Conservation (phyloP, 2,329 filamentous ascomycete species). For the Phyllosticta paracitricarpa region DNA sequence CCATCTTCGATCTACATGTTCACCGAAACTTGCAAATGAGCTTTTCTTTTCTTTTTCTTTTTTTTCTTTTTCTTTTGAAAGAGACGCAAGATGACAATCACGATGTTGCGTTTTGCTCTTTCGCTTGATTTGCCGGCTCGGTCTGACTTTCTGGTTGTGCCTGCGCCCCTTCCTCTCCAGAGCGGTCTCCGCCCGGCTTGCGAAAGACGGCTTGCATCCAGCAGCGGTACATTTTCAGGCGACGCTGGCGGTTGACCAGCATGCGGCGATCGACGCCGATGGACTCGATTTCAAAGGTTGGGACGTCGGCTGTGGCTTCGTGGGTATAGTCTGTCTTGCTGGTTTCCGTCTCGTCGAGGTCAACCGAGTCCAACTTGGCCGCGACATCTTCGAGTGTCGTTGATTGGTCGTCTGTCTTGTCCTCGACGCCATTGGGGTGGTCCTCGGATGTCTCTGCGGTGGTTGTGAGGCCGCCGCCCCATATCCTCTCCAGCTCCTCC, state of each 20-base stretch:
- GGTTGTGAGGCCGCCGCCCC: slow-evolving; percentile 42
- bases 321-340: slow-evolving; percentile 1
- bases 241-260: slow-evolving; percentile 81
- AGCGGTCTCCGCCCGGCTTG: slow-evolving; percentile 38
- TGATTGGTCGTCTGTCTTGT: neutral
- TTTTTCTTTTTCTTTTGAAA: neutral
- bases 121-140: neutral
- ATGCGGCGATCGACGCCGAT: slow-evolving; percentile 79
- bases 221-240: slow-evolving; percentile 97
- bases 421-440: neutral
- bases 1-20: too few relatives aligned
- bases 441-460: neutral
- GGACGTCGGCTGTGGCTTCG: slow-evolving; percentile 18
- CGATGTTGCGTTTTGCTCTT: neutral
- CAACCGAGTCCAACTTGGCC: slow-evolving; percentile 14
- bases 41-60: too few relatives aligned
- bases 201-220: slow-evolving; percentile 83
- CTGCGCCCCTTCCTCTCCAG: neutral
- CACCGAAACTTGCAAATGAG: too few relatives aligned
- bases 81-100: neutral
- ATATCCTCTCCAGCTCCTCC: slow-evolving; percentile 71
- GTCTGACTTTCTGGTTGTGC: neutral
- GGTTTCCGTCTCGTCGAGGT: neutral
- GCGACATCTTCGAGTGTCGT: slow-evolving; percentile 14
- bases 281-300: slow-evolving; percentile 57